Evolutionary conservation across 1,284 basidiomycete species (phyloP).

Genomic region (Cutaneotrichosporon spelunceum): DNA sequence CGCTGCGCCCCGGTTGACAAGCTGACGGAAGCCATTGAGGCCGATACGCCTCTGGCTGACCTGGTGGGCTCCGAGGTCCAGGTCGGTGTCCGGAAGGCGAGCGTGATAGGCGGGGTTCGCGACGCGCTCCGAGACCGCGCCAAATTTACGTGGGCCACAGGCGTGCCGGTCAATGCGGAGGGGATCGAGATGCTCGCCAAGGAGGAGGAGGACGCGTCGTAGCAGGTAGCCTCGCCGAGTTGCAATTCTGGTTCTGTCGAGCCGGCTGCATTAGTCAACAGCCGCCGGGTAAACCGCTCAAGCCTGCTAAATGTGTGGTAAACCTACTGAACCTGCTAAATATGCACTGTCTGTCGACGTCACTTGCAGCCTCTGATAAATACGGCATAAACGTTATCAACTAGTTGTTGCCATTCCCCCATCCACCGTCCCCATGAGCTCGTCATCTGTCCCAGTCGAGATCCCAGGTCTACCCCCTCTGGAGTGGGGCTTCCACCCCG

Average conservation of each 20-base stretch:
- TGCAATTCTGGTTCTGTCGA: background rate
- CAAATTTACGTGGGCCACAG: background rate
- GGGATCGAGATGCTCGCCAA: background rate
- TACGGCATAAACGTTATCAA: no score
- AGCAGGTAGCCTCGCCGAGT: no score
- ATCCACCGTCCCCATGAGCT: background rate
- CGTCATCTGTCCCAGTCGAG: background rate
- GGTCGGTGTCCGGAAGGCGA: background rate
- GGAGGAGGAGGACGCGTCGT: background rate
- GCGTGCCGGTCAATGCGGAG: constrained; percentile 1
- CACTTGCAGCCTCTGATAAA: background rate
- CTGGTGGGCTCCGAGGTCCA: background rate
- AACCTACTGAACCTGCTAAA: no score
- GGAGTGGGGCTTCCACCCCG: background rate
- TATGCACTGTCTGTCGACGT: background rate
- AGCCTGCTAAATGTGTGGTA: no score
- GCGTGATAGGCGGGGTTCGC: background rate
- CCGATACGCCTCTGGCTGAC: background rate
- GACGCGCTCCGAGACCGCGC: background rate
- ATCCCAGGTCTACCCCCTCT: constrained; percentile 7
- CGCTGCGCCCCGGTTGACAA: background rate
- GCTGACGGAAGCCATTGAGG: background rate
- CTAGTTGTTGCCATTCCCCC: background rate
- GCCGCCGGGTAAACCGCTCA: no score
- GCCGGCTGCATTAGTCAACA: no score